These are phyloP conservation scores for Talaromyces sp. DNA, from an alignment of 2,329 filamentous ascomycete genomes.

Conservation along the genomic window DNA sequence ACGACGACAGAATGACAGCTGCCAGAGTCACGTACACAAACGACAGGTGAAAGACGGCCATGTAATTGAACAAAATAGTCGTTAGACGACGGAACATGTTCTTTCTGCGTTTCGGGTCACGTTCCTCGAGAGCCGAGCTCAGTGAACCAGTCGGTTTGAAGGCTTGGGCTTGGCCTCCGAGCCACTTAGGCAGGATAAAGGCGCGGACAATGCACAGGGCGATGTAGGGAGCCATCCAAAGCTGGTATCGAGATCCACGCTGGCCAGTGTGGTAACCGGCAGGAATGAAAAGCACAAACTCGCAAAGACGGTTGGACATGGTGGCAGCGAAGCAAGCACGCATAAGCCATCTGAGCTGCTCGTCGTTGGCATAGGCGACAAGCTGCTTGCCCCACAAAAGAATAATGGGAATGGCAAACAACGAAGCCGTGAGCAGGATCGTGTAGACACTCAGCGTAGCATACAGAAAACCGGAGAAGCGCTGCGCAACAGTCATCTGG, in stretches of 20 bases:
- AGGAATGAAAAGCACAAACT: slow-evolving; percentile 55
- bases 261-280: slow-evolving; percentile 57
- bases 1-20: slow-evolving; percentile 47
- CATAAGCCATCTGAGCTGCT: slow-evolving; percentile 56
- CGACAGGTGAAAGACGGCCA: slow-evolving; percentile 50
- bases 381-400: slow-evolving; percentile 53
- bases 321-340: slow-evolving; percentile 50
- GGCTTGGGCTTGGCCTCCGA: slow-evolving; percentile 53
- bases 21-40: slow-evolving; percentile 52
- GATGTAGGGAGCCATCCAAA: slow-evolving; percentile 61
- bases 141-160: slow-evolving; percentile 59
- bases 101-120: slow-evolving; percentile 39
- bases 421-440: slow-evolving; percentile 49
- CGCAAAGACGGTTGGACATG: slow-evolving; percentile 50
- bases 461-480: slow-evolving; percentile 56
- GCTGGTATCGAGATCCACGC: slow-evolving; percentile 50
- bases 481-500: slow-evolving; percentile 52
- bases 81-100: slow-evolving; percentile 48
- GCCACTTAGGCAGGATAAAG: slow-evolving; percentile 55
- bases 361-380: slow-evolving; percentile 49
- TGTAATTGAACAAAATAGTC: slow-evolving; percentile 52
- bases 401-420: slow-evolving; percentile 57
- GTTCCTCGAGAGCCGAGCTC: slow-evolving; percentile 53
- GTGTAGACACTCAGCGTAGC: slow-evolving; percentile 53
- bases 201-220: slow-evolving; percentile 53